Conservation (phyloP, 192 early-diverging fungal species). For the Coemansia sp. region DNA sequence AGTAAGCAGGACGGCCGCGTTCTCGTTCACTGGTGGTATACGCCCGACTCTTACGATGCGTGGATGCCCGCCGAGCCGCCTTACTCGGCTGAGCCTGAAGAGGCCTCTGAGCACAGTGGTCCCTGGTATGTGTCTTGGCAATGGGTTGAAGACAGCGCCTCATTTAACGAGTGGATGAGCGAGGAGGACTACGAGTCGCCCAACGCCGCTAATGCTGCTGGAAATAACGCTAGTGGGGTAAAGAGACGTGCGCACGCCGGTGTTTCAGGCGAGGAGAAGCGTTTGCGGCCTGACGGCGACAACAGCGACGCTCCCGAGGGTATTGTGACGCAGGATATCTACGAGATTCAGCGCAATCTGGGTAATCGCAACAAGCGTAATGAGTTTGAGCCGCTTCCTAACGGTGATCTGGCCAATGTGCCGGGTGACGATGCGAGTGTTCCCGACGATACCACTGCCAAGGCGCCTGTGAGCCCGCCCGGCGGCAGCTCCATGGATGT, state of each 20-base stretch:
- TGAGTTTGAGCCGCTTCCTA: constrained; percentile 43
- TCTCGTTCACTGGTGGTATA: constrained; percentile 80
- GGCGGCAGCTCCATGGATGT: constrained; percentile 22
- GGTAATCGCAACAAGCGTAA: constrained; percentile 18
- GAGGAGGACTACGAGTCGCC: constrained; percentile 81
- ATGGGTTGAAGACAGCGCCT: constrained; percentile 76
- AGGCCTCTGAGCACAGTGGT: constrained; percentile 64
- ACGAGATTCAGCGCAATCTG: constrained; percentile 20
- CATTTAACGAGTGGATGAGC: constrained; percentile 82
- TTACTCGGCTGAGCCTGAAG: constrained; percentile 63
- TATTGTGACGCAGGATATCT: constrained; percentile 22
- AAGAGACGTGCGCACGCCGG: constrained; percentile 49
- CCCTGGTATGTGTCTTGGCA: constrained; percentile 69
- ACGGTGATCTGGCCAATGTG: constrained; percentile 41
- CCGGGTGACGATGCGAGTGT: constrained; percentile 14
- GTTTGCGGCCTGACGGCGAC: constrained; percentile 30
- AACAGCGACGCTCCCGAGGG: constrained; percentile 22
- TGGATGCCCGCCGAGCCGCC: constrained; percentile 67
- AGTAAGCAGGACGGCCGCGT: constrained; percentile 56
- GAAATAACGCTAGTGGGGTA: constrained; percentile 23
- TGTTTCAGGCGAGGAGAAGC: constrained; percentile 40
- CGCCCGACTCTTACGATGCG: constrained; percentile 78
- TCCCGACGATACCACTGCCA: constrained; percentile 16
- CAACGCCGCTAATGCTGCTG: constrained; percentile 6
- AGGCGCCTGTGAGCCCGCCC: not conserved